Base-by-base conservation (phyloP, 495 filamentous ascomycete species). In the Hypomontagnella monticulosa region DNA sequence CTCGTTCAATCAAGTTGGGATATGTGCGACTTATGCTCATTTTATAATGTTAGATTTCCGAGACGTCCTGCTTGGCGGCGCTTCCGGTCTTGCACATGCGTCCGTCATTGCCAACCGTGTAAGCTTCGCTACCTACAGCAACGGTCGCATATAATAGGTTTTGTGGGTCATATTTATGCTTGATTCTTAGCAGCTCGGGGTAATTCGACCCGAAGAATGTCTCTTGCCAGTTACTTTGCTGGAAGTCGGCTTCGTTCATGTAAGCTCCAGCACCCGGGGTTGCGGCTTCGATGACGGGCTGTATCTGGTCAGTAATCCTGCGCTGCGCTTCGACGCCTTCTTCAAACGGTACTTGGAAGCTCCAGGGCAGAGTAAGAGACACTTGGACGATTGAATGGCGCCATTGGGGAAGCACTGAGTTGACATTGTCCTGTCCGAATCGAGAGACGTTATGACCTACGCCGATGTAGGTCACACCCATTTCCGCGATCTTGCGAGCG, bases 351-450 rank as follows among this genome's bases (percentile, higher is more conserved):
- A 58, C 64, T 10, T 44, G 37, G 43, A 46, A 66, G 54, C 47
- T 63, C 63, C 58, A 69, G 7, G 66, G 58, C 8, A 66, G 50
- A 20, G 57, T 75, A 32, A 62, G 58, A 4, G 63, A 43, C 3
- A 54, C 52, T 9, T 66, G 60, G 42, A 85, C 76, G 20, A 85
- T 59, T 0, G 85, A 67, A 2, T 85, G 76, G n/a, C 87, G 79
- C 85, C 86, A 88, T 4, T 82, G 83, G 4, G 85, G 86, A 4
- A 84, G 72, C 1, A 89, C 83, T 0, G 85, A 73, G 64, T 87
- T 87, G 52, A 74, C 56, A 8, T 78, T 72, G 36, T 80, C 76
- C 4, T 76, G 74, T 3, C 73, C 67, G 0, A 84, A 79, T 2
- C 76, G 76, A 47, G 78, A 57, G 4, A 75, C 68, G 54, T 77